Evolutionary conservation across 805 yeast genomes (phyloP).

Genomic region (Clavispora santaluciae): DNA sequence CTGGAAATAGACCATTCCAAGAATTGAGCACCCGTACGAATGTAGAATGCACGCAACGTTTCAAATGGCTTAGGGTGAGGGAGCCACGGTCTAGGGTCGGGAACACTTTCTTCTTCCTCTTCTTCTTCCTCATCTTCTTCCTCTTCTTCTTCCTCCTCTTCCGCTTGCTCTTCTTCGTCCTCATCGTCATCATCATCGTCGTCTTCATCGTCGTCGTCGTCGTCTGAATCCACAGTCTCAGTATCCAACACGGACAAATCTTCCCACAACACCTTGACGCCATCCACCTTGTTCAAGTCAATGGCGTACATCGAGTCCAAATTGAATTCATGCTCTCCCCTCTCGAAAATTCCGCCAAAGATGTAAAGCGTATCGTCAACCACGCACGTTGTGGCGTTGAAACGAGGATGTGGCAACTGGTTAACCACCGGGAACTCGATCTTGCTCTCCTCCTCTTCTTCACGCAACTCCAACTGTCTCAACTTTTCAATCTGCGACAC

Average conservation of each 20-base stretch:
- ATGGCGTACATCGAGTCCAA: conserved; percentile 83
- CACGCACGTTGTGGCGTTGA: conserved; percentile 81
- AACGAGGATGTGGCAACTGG: conserved; percentile 81
- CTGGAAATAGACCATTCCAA: conserved; percentile 91
- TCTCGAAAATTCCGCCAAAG: conserved; percentile 87
- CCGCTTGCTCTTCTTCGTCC: conserved; percentile 45
- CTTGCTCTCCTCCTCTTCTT: conserved; percentile 36
- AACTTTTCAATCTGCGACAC: conserved; percentile 33
- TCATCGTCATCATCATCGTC: conserved; percentile 56
- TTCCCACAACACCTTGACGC: conserved; percentile 88
- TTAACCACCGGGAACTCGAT: conserved; percentile 52
- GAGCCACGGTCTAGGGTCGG: conserved; percentile 93
- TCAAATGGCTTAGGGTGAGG: conserved; percentile 97
- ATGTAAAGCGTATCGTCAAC: conserved; percentile 79
- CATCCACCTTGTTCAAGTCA: conserved; percentile 83
- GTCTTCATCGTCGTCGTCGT: conserved; percentile 45
- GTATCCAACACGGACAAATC: conserved; percentile 56
- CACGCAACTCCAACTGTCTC: conserved; percentile 33
- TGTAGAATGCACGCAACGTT: conserved; percentile 73
- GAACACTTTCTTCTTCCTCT: conserved; percentile 63
- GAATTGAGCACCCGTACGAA: conserved; percentile 81
- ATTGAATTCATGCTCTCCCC: conserved; percentile 78
- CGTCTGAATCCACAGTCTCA: conserved; percentile 57
- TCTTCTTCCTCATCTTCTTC: conserved; percentile 62
- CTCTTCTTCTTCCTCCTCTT: conserved; percentile 58